Conservation (phyloP, 1,139 yeast genomes). For the Scheffersomyces segobiensis region DNA sequence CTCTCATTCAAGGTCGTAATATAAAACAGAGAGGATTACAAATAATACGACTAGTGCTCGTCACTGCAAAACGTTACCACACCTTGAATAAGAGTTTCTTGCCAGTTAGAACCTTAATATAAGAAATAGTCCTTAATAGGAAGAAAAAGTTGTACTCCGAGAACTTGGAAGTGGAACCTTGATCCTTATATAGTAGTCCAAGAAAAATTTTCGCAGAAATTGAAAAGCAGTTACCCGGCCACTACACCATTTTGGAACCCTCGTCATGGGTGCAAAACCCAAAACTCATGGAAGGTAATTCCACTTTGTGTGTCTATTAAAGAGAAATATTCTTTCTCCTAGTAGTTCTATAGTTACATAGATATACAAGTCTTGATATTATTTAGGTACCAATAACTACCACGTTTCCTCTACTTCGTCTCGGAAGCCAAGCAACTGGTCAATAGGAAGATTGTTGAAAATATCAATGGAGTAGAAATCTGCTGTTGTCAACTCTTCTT, state of each 20-base stretch:
- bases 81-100: not conserved
- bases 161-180: not conserved
- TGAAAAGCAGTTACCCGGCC: not conserved
- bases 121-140: not conserved
- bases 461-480: slow-evolving; percentile 4
- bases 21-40: not conserved
- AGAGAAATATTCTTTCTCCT: no score
- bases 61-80: not conserved
- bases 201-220: not conserved
- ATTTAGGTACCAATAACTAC: not conserved
- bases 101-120: not conserved
- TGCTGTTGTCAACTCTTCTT: not conserved
- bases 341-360: not conserved
- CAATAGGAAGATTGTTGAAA: slow-evolving; percentile 10
- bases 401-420: slow-evolving; percentile 4
- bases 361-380: no score
- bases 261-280: not conserved
- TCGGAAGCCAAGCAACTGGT: slow-evolving; percentile 11
- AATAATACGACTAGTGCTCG: not conserved
- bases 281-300: not conserved
- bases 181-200: not conserved
- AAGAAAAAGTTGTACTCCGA: not conserved
- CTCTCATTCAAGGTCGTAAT: slow-evolving; percentile 1
- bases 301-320: no score
- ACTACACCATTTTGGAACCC: not conserved